phyloP scores from a whole-genome alignment of 495 filamentous ascomycete genomes.

The Bryoglossum gracile region DNA sequence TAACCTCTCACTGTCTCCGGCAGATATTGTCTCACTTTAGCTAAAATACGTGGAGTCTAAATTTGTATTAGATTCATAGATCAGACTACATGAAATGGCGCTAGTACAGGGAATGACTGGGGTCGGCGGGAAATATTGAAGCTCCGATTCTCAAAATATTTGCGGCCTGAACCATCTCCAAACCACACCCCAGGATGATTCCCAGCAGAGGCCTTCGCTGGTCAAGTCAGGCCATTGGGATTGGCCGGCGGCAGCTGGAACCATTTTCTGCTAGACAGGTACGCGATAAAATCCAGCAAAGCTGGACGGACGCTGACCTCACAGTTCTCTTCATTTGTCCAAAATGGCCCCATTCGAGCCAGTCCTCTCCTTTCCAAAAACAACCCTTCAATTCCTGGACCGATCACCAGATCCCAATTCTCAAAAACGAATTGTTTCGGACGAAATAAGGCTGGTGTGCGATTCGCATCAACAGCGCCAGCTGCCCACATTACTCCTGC shows the following conservation, averaged over 20 bases:
- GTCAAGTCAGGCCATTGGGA: constrained; percentile 32
- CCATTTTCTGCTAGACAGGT: constrained; percentile 26
- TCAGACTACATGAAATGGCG: no score
- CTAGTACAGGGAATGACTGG: not conserved
- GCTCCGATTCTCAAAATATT: constrained; percentile 22
- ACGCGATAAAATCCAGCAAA: constrained; percentile 9
- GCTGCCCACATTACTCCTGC: not conserved
- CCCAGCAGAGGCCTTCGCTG: constrained; percentile 45
- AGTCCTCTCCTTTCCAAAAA: constrained; percentile 20
- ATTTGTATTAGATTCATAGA: no score
- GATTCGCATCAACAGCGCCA: constrained; percentile 28
- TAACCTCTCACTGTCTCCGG: no score
- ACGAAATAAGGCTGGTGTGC: constrained; percentile 18
- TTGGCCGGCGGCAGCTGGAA: constrained; percentile 30
- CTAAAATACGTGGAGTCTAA: no score
- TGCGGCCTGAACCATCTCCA: constrained; percentile 5
- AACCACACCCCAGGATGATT: constrained; percentile 35
- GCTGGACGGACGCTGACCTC: constrained; percentile 16
- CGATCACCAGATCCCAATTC: constrained; percentile 9
- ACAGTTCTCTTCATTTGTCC: constrained; percentile 21
- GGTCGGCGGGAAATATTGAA: no score
- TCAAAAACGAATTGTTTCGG: constrained; percentile 14
- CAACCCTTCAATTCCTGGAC: constrained; percentile 1
- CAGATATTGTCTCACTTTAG: no score
- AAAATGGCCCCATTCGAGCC: constrained; percentile 17